Evolutionary conservation across 2,329 filamentous ascomycete species (phyloP).

Genomic region (Rutstroemia sp.): DNA sequence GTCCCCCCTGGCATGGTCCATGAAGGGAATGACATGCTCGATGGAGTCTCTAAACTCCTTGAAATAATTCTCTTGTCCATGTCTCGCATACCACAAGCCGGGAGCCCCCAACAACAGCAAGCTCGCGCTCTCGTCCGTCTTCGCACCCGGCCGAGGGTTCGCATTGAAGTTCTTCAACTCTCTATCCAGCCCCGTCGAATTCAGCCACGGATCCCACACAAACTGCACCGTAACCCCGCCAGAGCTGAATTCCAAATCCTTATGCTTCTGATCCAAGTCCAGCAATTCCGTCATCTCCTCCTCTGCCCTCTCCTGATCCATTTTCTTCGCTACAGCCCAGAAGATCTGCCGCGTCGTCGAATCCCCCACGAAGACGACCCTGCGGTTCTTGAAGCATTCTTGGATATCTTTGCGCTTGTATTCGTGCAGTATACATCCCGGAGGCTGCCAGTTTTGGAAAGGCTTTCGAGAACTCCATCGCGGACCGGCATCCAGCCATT

Average conservation of each 20-base stretch:
- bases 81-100: slow-evolving; percentile 47
- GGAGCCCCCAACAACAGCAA: slow-evolving; percentile 45
- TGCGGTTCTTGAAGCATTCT: slow-evolving; percentile 43
- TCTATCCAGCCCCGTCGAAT: slow-evolving; percentile 38
- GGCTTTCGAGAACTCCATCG: slow-evolving; percentile 20
- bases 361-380: slow-evolving; percentile 54
- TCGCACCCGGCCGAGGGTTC: slow-evolving; percentile 11
- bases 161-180: slow-evolving; percentile 35
- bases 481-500: slow-evolving; percentile 37
- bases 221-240: slow-evolving; percentile 45
- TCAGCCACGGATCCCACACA: slow-evolving; percentile 56
- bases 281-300: slow-evolving; percentile 31
- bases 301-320: slow-evolving; percentile 36
- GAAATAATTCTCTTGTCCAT: slow-evolving; percentile 39
- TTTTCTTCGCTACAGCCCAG: slow-evolving; percentile 45
- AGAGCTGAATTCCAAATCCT: slow-evolving; percentile 37
- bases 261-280: slow-evolving; percentile 34
- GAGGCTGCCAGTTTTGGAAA: slow-evolving; percentile 50
- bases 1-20: slow-evolving; percentile 27
- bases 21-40: slow-evolving; percentile 36
- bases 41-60: slow-evolving; percentile 40
- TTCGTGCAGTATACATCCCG: slow-evolving; percentile 50
- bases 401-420: slow-evolving; percentile 46
- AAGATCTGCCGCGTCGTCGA: slow-evolving; percentile 53
- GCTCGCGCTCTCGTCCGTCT: slow-evolving; percentile 31